phyloP scores from a whole-genome alignment of 441 rosid species.

The Oxalis stricta region DNA sequence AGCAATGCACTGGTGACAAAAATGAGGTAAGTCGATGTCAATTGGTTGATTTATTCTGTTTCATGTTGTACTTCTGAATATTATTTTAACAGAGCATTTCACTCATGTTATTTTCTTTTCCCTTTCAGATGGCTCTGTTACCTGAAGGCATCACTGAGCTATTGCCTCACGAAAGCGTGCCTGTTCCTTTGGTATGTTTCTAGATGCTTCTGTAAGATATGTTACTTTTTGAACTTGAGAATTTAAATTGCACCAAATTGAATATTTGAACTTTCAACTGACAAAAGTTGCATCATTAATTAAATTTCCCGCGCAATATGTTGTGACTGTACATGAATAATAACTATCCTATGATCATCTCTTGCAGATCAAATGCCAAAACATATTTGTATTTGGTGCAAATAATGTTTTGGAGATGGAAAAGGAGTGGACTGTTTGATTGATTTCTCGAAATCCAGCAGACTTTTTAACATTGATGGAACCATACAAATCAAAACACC shows the following conservation, averaged over 20 bases:
- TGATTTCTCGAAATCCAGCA: slow-evolving; percentile 31
- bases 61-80: background rate
- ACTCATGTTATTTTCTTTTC: slow-evolving; percentile 15
- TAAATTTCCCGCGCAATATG: background rate
- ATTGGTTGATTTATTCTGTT: background rate
- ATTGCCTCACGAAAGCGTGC: slow-evolving; percentile 72
- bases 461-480: slow-evolving; percentile 34
- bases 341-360: slow-evolving; percentile 1
- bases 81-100: background rate
- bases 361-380: slow-evolving; percentile 69
- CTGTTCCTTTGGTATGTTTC: slow-evolving; percentile 64
- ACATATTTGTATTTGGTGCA: slow-evolving; percentile 59
- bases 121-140: slow-evolving; percentile 78
- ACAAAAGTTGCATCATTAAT: background rate
- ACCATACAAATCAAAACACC: slow-evolving; percentile 36
- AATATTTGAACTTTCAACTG: background rate
- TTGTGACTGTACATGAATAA: background rate
- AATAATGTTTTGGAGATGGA: slow-evolving; percentile 64
- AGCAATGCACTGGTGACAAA: slow-evolving; percentile 70
- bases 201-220: slow-evolving; percentile 6
- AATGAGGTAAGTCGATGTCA: slow-evolving; percentile 55
- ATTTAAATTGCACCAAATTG: background rate
- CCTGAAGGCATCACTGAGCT: slow-evolving; percentile 93
- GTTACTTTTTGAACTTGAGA: background rate
- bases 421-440: slow-evolving; percentile 69